Evolutionary conservation across 257 asterid species (phyloP).

Genomic region (Echites panduratus): DNA sequence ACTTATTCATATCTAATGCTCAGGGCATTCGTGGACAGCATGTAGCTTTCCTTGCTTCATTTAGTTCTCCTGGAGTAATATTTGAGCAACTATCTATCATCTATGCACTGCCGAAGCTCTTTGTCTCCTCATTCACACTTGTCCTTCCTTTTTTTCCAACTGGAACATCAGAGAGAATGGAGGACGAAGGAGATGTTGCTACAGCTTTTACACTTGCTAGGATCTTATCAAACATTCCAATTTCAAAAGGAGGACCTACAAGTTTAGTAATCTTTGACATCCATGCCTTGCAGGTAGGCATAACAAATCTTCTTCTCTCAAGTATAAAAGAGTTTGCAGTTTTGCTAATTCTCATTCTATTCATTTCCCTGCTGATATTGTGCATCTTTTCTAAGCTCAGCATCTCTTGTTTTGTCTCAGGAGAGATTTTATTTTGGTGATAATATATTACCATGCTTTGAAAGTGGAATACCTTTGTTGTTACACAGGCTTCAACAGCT

Average conservation of each 20-base stretch:
- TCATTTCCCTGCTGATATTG: neutral
- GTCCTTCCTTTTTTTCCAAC: constrained; percentile 98
- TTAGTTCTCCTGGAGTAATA: constrained; percentile 94
- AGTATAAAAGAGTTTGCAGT: neutral
- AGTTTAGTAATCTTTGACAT: constrained; percentile 89
- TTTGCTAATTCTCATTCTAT: neutral
- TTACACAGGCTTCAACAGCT: constrained; percentile 83
- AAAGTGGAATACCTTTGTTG: constrained; percentile 94
- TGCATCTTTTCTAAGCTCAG: constrained; percentile 10
- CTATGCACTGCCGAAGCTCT: constrained; percentile 86
- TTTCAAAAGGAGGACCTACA: constrained; percentile 91
- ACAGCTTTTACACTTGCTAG: constrained; percentile 97
- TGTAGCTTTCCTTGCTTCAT: constrained; percentile 96
- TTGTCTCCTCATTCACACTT: constrained; percentile 89
- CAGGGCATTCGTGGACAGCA: constrained; percentile 95
- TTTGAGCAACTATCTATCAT: constrained; percentile 90
- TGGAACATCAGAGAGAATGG: constrained; percentile 99
- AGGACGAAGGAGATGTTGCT: constrained; percentile 99
- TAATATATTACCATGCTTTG: constrained; percentile 86
- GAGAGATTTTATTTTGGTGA: constrained; percentile 98
- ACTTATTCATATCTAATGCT: constrained; percentile 90
- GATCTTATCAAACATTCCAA: constrained; percentile 84
- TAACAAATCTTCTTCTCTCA: constrained; percentile 2
- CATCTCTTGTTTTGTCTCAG: constrained; percentile 31
- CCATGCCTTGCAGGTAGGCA: constrained; percentile 91